Base-by-base conservation (phyloP, 768 basidiomycete genomes). In the Exidia glandulosa region DNA sequence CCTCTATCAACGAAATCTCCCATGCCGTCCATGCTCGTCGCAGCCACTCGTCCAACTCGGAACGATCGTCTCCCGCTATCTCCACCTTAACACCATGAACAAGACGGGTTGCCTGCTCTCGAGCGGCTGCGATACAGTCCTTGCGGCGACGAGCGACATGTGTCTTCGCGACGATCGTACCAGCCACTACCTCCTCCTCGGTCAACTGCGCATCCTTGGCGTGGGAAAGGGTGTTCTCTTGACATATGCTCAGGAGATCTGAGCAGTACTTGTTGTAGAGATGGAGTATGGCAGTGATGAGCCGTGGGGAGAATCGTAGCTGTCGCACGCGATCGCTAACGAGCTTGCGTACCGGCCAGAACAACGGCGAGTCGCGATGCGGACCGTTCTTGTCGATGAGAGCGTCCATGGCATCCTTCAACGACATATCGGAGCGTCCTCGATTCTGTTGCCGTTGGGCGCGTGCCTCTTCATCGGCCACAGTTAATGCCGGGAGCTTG, bases 151-250 rank as follows among this genome's bases (percentile, higher is more conserved):
- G 75, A 13, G 79, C 77, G 64, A 86, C 82, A 0, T 83, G 79
- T 13, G 76, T 81, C 61, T 84, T 83, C 23, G 84, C 83, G 0
- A 80, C 73, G 61, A 87, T 87, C 0, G 85, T 86, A 0, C 87
- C 86, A 19, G 86, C 68, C 2, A 84, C 70, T 0, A 79, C 83
- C 67, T 87, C 87, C 66, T 81, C 84, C 64, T 87, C 85, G 10
- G 79, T 79, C 2, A 86, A 71, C 57, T 73, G 72, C 1, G 74
- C 71, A 2, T 68, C 70, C 31, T 72, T 74, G n/a, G 67, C 64
- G 56, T 73, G 71, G 2, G 78, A 80, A 0, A 85, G 70, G 2
- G 77, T 77, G 66, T 81, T 72, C 16, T 72, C 68, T 32, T 71
- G 65, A 61, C 82, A 83, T 16, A 83, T 78, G 13, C 68, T 71